These are phyloP conservation scores for Chlorella variabilis DNA, from an alignment of 163 green algal genomes.

Conservation along the genomic window DNA sequence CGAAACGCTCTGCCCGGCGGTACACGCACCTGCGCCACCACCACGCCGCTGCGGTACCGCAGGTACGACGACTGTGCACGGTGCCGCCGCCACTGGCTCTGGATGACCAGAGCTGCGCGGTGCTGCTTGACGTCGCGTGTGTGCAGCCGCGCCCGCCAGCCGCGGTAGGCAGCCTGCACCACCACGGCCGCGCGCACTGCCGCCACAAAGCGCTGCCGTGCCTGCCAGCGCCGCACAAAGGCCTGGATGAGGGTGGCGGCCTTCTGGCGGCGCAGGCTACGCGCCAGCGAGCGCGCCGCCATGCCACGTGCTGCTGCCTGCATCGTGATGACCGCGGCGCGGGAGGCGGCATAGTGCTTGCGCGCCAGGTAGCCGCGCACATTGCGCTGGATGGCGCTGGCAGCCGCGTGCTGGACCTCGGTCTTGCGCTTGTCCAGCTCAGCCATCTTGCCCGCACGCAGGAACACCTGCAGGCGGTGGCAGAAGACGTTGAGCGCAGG, in stretches of 20 bases:
- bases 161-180: conserved; percentile 73
- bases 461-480: conserved; percentile 69
- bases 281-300: conserved; percentile 66
- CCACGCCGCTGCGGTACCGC: conserved; percentile 47
- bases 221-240: conserved; percentile 65
- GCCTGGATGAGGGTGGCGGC: conserved; percentile 81
- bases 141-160: conserved; percentile 28
- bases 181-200: conserved; percentile 57
- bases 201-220: conserved; percentile 58
- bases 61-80: conserved; percentile 63
- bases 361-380: conserved; percentile 73
- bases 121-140: conserved; percentile 51
- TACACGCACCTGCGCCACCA: conserved; percentile 57
- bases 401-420: conserved; percentile 84
- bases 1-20: too few species aligned
- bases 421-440: conserved; percentile 92
- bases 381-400: conserved; percentile 85
- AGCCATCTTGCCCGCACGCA: conserved; percentile 95
- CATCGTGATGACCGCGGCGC: conserved; percentile 61
- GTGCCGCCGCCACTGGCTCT: conserved; percentile 82
- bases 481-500: neutral
- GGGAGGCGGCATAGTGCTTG: conserved; percentile 52
- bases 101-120: conserved; percentile 71
- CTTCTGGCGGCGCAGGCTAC: conserved; percentile 49
- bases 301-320: conserved; percentile 74